These are phyloP conservation scores for Suillus ampliporus DNA, from an alignment of 768 basidiomycete species.

Conservation along the genomic window DNA sequence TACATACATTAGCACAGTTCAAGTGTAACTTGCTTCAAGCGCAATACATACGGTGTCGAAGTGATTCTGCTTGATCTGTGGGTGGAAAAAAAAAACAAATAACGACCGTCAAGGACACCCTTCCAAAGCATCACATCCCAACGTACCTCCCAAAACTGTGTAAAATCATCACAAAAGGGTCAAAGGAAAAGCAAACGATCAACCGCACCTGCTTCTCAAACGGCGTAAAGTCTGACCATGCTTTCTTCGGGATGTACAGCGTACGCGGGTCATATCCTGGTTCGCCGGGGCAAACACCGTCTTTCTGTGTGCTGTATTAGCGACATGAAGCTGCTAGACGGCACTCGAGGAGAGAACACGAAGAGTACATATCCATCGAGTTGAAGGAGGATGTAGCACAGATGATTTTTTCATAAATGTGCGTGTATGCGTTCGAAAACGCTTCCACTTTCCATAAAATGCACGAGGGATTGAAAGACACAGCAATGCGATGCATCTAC, in stretches of 20 bases:
- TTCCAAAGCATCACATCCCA: neutral
- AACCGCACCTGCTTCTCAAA: slow-evolving; percentile 85
- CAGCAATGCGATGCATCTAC: neutral
- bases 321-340: neutral
- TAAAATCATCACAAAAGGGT: slow-evolving; percentile 8
- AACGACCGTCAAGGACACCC: slow-evolving; percentile 24
- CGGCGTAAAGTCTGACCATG: slow-evolving; percentile 87
- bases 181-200: neutral
- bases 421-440: neutral
- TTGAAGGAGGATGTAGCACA: neutral
- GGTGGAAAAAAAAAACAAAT: neutral
- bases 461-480: neutral
- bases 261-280: slow-evolving; percentile 92
- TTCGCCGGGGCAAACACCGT: slow-evolving; percentile 76
- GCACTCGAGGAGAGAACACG: slow-evolving; percentile 10
- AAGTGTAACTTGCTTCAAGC: neutral
- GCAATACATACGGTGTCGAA: slow-evolving; percentile 78
- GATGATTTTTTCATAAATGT: neutral
- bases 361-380: neutral
- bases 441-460: neutral
- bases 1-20: neutral
- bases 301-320: slow-evolving; percentile 60
- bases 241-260: slow-evolving; percentile 73
- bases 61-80: slow-evolving; percentile 94
- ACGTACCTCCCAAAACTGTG: slow-evolving; percentile 77